Base-by-base conservation (phyloP, 192 early-diverging fungal genomes). In the Chytriomyces sp. region DNA sequence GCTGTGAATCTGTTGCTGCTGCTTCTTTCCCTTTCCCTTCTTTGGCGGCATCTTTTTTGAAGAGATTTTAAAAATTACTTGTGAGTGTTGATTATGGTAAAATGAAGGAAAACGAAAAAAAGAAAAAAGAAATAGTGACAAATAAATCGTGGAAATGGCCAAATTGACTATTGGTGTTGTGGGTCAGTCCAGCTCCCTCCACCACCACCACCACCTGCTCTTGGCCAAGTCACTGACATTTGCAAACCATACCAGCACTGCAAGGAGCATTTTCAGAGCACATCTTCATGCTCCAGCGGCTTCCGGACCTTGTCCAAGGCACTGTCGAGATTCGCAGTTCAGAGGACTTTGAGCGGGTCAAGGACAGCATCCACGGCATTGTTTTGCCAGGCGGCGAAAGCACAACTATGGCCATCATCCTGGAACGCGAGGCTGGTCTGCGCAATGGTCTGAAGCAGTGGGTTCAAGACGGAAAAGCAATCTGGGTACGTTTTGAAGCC, bases 181-280 rank as follows among this genome's bases (percentile, higher is more conserved):
- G 2, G 75, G 75, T 76, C 23, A 26, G 65, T 9, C n/a, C n/a
- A 28, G 16, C 5, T 26, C 49, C 53, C 67, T 2, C 13, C 63
- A 5, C 63, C 63, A 64, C 26, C 63, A 16, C 26, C 24, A 26
- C 63, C 20, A 43, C 18, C 63, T 4, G 1, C 11, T 26, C 63
- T 64, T 13, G 24, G 26, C 67, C 24, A 26, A 68, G 13, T 18
- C 67, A 13, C 35, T 23, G 11, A 20, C 63, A 72, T 10, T 50
- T 28, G 63, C 45, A 64, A 44, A 10, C 45, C 9, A 23, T 23
- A 13, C 50, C 77, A 82, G 95, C 94, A n/a, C 90, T 98, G 7
- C 97, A 98, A 80, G 97, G 97, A n/a, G 97, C 97, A 28, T 98
- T 97, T 72, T 77, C 87, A 16, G 97, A 98, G 80, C 97, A 98